phyloP scores from a whole-genome alignment of 2,329 filamentous ascomycete species.

The Geosmithia flava region DNA sequence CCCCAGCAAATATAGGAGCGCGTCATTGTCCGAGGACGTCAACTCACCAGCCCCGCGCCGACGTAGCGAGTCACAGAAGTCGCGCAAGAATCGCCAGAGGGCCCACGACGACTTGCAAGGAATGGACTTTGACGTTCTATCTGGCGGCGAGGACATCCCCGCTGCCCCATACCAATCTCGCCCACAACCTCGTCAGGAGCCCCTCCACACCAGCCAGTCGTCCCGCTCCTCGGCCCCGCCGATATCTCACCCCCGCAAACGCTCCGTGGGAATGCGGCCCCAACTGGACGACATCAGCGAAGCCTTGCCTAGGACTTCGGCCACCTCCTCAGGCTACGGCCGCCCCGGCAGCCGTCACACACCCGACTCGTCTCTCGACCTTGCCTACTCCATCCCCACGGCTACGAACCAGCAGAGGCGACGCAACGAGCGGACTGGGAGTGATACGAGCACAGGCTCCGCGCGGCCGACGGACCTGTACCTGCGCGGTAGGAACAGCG shows the following conservation, averaged over 20 bases:
- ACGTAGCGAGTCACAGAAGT: neutral
- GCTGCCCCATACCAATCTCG: neutral
- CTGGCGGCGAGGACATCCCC: neutral
- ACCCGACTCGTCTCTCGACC: slow-evolving; percentile 31
- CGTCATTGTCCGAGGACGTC: neutral
- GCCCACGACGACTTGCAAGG: neutral
- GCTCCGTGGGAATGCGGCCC: slow-evolving; percentile 8
- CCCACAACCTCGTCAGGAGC: neutral
- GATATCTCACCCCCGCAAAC: slow-evolving; percentile 7
- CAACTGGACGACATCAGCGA: slow-evolving; percentile 21
- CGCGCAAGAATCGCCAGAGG: neutral
- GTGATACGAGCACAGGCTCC: neutral
- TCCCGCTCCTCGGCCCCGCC: neutral
- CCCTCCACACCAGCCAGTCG: neutral
- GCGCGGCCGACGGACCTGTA: neutral
- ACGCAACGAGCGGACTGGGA: neutral
- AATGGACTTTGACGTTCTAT: neutral
- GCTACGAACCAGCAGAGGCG: neutral
- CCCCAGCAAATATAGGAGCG: neutral
- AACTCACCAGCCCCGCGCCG: neutral
- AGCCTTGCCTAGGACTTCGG: slow-evolving; percentile 21
- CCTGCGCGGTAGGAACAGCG: slow-evolving; percentile 3
- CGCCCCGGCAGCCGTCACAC: slow-evolving; percentile 31
- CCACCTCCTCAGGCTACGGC: slow-evolving; percentile 20
- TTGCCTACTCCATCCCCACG: slow-evolving; percentile 7